Conservation (phyloP, 176 grass and related monocot species). For the Oryza meyeriana region DNA sequence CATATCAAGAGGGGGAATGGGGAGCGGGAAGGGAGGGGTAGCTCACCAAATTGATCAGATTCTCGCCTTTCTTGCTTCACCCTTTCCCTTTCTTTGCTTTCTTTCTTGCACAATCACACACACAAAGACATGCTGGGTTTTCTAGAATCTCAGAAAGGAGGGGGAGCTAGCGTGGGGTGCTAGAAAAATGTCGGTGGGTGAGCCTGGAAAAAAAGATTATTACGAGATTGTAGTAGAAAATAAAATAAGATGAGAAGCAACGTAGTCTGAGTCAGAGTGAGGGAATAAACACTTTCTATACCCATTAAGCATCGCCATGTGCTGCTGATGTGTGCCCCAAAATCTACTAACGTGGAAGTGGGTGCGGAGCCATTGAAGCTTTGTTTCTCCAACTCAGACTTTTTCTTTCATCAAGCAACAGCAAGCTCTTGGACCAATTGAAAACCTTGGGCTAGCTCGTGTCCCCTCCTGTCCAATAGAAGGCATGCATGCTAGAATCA, state of each 20-base stretch:
- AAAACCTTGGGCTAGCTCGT: neutral
- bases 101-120: slow-evolving; percentile 40
- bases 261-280: neutral
- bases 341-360: neutral
- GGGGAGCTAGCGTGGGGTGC: slow-evolving; percentile 17
- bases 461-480: neutral
- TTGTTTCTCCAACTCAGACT: slow-evolving; percentile 10
- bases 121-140: slow-evolving; percentile 41
- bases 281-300: slow-evolving; percentile 11
- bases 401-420: slow-evolving; percentile 23
- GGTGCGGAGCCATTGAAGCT: slow-evolving; percentile 1
- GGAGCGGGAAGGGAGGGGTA: slow-evolving; percentile 21
- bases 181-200: slow-evolving; percentile 32
- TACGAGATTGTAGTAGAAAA: neutral
- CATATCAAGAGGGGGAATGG: slow-evolving; percentile 11
- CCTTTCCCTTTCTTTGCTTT: slow-evolving; percentile 29
- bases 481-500: neutral
- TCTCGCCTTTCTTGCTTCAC: slow-evolving; percentile 36
- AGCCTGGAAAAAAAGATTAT: neutral
- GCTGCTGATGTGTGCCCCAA: slow-evolving; percentile 27
- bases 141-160: slow-evolving; percentile 52
- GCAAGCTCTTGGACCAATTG: neutral
- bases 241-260: neutral
- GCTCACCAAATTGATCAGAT: slow-evolving; percentile 62
- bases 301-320: slow-evolving; percentile 30